Base-by-base conservation (phyloP, 2,329 filamentous ascomycete genomes). In the Keithomyces neogunnii region DNA sequence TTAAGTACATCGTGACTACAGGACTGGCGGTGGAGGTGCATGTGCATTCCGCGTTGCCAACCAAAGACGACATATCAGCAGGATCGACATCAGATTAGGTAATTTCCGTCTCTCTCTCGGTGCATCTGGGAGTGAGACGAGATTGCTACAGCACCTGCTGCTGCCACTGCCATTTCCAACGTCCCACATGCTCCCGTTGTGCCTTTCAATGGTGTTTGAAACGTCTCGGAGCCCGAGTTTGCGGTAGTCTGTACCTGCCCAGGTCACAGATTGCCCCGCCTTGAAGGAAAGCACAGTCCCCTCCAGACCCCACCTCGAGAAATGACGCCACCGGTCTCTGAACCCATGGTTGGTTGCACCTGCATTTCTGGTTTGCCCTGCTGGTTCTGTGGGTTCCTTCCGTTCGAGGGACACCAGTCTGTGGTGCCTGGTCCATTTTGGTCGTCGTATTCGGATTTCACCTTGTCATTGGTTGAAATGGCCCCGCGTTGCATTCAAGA, bases 281-380 rank as follows among this genome's bases (percentile, higher is more conserved):
- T 42, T n/a, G 5, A 35, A 19, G 19, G 19, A 6, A 35, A 7
- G 33, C 6, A 6, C 33, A 7, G 33, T 35, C 45, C 45, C 45
- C 19, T 13, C 45, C 28, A n/a, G 10, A 6, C 3, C 45, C 45
- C 45, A 49, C 36, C n/a, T 35, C 5, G 8, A 19, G 11, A 19
- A 49, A 49, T 49, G 47, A 49, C 47, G 47, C 47, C 45, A 47
- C 45, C 45, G 26, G 39, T 42, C n/a, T 42, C 9, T 5, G 4
- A 6, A 9, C 39, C 11, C 5, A 2, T 7, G 5, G n/a, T 26
- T 26, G 39, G 39, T 42, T 42, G 39, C 39, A 42, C 39, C 39
- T 29, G 39, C 39, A 42, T 9, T 42, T 42, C 28, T 42, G n/a
- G 39, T 42, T 42, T 5, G 39, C 8, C n/a, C n/a, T 19, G 19